Percentiles rank a stretch among this genome's conserved stretches.
Conservation (phyloP, 2,329 filamentous ascomycete genomes). For the Sphaerostilbella broomeana region DNA sequence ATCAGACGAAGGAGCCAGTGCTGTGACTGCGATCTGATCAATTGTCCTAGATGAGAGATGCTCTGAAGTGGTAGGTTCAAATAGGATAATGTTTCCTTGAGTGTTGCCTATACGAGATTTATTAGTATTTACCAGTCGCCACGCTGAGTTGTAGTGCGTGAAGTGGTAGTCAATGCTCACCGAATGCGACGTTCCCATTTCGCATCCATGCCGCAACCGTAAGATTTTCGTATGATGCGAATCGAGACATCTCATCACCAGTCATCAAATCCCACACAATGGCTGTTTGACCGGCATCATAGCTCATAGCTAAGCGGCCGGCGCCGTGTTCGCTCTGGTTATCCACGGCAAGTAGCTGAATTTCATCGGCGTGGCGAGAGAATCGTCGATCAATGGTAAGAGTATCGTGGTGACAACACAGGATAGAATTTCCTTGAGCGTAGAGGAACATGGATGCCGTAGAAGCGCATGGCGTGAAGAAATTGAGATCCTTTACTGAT, state of each 20-base stretch:
- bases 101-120: slow-evolving; percentile 60
- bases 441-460: slow-evolving; percentile 89
- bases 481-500: slow-evolving; percentile 41
- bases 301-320: slow-evolving; percentile 83
- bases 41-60: slow-evolving; percentile 88
- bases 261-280: slow-evolving; percentile 97
- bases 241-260: slow-evolving; percentile 84
- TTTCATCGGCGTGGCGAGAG: slow-evolving; percentile 72
- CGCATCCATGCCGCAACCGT: slow-evolving; percentile 89
- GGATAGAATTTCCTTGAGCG: slow-evolving; percentile 70
- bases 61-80: slow-evolving; percentile 88
- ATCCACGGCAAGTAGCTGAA: slow-evolving; percentile 80
- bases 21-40: slow-evolving; percentile 87
- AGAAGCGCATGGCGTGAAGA: slow-evolving; percentile 82
- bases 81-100: slow-evolving; percentile 88
- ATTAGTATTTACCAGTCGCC: slow-evolving; percentile 15
- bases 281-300: slow-evolving; percentile 82
- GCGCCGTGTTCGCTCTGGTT: slow-evolving; percentile 82
- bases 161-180: slow-evolving; percentile 47
- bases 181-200: slow-evolving; percentile 94
- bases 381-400: slow-evolving; percentile 84
- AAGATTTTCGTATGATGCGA: slow-evolving; percentile 83
- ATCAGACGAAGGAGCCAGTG: slow-evolving; percentile 80
- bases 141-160: neutral
- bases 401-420: slow-evolving; percentile 89